phyloP scores from a whole-genome alignment of 768 basidiomycete genomes.

The Suillus bovinus region DNA sequence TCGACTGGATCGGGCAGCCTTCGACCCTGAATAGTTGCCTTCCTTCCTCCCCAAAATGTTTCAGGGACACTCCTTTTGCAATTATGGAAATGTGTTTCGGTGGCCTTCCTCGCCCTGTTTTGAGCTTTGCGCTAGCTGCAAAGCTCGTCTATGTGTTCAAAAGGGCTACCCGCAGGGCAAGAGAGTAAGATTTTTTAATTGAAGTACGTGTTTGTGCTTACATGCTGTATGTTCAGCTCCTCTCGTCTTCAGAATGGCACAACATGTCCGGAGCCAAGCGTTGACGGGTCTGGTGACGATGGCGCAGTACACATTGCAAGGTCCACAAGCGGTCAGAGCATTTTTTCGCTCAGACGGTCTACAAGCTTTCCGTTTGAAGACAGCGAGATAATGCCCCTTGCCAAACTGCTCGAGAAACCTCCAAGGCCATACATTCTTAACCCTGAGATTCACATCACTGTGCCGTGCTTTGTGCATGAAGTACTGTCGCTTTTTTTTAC shows the following conservation, averaged over 20 bases:
- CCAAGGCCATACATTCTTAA: neutral
- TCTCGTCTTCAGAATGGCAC: neutral
- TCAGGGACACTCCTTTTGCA: slow-evolving; percentile 3
- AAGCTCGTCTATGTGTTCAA: neutral
- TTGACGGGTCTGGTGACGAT: neutral
- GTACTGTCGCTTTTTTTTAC: neutral
- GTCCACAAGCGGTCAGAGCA: neutral
- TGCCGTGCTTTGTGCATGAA: slow-evolving; percentile 7
- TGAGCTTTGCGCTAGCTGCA: neutral
- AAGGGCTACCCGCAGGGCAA: neutral
- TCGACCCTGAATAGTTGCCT: slow-evolving; percentile 9
- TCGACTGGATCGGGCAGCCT: slow-evolving; percentile 15
- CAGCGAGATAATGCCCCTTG: neutral
- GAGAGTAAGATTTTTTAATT: neutral
- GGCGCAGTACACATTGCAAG: neutral
- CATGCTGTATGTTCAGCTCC: neutral
- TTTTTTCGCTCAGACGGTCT: neutral
- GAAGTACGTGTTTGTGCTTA: neutral
- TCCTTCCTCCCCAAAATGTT: slow-evolving; percentile 11
- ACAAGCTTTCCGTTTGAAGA: neutral
- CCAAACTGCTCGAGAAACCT: neutral
- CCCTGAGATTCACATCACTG: slow-evolving; percentile 4
- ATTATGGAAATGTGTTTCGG: neutral
- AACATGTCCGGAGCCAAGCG: neutral
- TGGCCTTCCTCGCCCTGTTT: neutral